Conservation (phyloP, 2,329 filamentous ascomycete species). For the Neofusicoccum laricinum region DNA sequence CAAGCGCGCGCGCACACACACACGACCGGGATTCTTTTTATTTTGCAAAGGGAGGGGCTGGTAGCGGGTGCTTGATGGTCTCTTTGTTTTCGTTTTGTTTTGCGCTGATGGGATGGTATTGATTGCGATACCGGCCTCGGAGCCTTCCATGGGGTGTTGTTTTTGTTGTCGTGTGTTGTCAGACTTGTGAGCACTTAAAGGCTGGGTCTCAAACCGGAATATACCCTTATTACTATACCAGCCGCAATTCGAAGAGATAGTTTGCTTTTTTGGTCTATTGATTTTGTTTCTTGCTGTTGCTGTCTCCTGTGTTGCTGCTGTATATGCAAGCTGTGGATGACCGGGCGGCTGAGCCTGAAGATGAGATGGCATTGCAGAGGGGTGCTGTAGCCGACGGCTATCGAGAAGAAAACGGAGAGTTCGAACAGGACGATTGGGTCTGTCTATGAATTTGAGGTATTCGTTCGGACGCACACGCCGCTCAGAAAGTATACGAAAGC, state of each 20-base stretch:
- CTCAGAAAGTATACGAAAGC: too few species aligned
- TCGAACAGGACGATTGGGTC: too few species aligned
- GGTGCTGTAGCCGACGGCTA: too few species aligned
- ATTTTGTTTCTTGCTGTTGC: not conserved
- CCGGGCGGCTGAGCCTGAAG: too few species aligned
- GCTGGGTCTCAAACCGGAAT: conserved; percentile 6
- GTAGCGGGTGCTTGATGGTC: not conserved
- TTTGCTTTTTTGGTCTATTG: not conserved
- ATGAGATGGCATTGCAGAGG: too few species aligned
- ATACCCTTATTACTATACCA: conserved; percentile 12
- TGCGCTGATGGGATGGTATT: conserved; percentile 8
- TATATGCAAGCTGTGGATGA: too few species aligned
- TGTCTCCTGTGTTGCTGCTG: too few species aligned
- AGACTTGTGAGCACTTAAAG: not conserved
- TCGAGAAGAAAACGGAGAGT: too few species aligned
- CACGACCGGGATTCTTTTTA: not conserved
- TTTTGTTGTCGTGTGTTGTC: not conserved
- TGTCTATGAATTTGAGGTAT: too few species aligned
- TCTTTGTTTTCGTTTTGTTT: not conserved
- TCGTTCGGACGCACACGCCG: too few species aligned
- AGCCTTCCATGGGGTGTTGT: not conserved
- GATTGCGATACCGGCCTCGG: conserved; percentile 4
- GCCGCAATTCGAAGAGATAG: conserved; percentile 1
- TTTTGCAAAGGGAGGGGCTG: not conserved
- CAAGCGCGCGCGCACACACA: not conserved